These are phyloP conservation scores for Eutypella sp. DNA, from an alignment of 2,329 filamentous ascomycete species.

Conservation along the genomic window DNA sequence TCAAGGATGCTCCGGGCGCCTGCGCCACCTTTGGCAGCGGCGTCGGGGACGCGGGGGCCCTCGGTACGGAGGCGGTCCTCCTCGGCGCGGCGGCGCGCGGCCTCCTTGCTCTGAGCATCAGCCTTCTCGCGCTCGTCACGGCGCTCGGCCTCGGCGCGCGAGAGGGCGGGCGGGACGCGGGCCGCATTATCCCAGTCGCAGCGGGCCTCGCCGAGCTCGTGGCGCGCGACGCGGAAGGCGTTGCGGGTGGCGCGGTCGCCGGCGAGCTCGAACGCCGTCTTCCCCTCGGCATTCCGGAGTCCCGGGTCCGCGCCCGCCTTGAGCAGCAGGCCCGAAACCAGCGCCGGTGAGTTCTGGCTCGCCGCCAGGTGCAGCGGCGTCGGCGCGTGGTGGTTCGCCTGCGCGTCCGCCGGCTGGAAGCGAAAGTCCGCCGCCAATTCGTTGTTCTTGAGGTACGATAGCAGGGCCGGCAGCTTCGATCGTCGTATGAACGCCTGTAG, in stretches of 20 bases:
- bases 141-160: slow-evolving; percentile 64
- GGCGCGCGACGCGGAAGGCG: slow-evolving; percentile 82
- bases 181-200: slow-evolving; percentile 81
- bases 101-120: slow-evolving; percentile 63
- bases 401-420: slow-evolving; percentile 64
- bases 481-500: slow-evolving; percentile 82
- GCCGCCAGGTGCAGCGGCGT: slow-evolving; percentile 84
- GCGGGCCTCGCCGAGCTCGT: slow-evolving; percentile 68
- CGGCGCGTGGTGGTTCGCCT: slow-evolving; percentile 72
- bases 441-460: slow-evolving; percentile 80
- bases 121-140: slow-evolving; percentile 66
- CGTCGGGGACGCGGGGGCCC: slow-evolving; percentile 48
- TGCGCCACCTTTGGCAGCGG: slow-evolving; percentile 26
- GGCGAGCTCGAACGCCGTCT: slow-evolving; percentile 79
- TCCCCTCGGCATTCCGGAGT: slow-evolving; percentile 66
- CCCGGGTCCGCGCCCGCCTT: slow-evolving; percentile 74
- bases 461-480: slow-evolving; percentile 80
- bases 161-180: slow-evolving; percentile 66
- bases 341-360: slow-evolving; percentile 68
- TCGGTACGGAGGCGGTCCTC: slow-evolving; percentile 67
- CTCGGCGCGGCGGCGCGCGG: slow-evolving; percentile 66
- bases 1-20: slow-evolving; percentile 52
- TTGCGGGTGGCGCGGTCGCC: slow-evolving; percentile 83
- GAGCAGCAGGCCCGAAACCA: slow-evolving; percentile 71
- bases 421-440: slow-evolving; percentile 64